Percentiles rank a stretch among this genome's conserved stretches.
Evolutionary conservation across 352 stramenopile species (phyloP).

Genomic region (Pythium graminicola): DNA sequence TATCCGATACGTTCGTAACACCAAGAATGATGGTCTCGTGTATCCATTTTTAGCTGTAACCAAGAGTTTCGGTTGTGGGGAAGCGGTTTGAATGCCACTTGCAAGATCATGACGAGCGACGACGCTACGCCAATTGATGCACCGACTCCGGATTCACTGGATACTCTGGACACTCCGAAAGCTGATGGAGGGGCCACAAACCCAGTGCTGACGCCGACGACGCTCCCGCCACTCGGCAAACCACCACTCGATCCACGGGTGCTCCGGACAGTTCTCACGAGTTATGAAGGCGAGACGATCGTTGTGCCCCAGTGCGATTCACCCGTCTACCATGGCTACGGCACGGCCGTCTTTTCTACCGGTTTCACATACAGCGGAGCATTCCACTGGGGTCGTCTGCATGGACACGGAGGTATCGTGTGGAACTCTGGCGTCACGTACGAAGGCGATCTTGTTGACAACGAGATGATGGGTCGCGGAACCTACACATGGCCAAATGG

Average conservation of each 20-base stretch:
- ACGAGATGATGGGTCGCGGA: slow-evolving; percentile 57
- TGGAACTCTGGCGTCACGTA: slow-evolving; percentile 61
- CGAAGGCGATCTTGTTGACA: slow-evolving; percentile 65
- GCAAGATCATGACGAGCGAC: not conserved
- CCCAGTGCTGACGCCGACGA: no score
- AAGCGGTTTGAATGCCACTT: not conserved
- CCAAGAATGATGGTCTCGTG: slow-evolving; percentile 1
- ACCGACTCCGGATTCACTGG: not conserved
- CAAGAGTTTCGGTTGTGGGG: no score
- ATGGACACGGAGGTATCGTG: slow-evolving; percentile 60
- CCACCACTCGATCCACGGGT: slow-evolving; percentile 52
- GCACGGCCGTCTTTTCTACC: slow-evolving; percentile 45
- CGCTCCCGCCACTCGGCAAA: slow-evolving; percentile 6
- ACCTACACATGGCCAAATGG: slow-evolving; percentile 78
- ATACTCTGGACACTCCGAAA: not conserved
- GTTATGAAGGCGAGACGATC: slow-evolving; percentile 46
- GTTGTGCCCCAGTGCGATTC: slow-evolving; percentile 35
- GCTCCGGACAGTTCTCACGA: slow-evolving; percentile 39
- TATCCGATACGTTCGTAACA: no score
- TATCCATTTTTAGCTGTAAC: not conserved
- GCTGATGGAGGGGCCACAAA: no score
- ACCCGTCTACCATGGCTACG: slow-evolving; percentile 58
- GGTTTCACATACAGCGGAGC: slow-evolving; percentile 61
- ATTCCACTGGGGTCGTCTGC: slow-evolving; percentile 64
- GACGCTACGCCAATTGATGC: not conserved